Percentiles rank a stretch among this genome's conserved stretches.
These are phyloP conservation scores for Bipolaris sorokiniana DNA, from an alignment of 2,329 filamentous ascomycete genomes.

Conservation along the genomic window DNA sequence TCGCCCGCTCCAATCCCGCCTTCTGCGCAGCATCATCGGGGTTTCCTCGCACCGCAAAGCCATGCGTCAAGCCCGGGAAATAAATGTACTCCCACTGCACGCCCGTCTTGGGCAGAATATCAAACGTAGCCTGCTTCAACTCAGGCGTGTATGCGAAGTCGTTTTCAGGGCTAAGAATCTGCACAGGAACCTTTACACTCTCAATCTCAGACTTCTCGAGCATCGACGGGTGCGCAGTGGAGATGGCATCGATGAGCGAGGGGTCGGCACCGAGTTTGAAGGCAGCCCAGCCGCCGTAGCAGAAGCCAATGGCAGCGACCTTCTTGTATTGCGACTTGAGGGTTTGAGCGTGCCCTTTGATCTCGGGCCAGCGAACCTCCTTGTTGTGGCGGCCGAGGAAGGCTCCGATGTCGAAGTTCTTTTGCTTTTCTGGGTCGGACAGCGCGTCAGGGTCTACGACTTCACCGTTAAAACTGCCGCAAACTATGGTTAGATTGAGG, in stretches of 20 bases:
- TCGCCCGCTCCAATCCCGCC: conserved; percentile 44
- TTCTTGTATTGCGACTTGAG: conserved; percentile 49
- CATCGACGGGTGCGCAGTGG: conserved; percentile 39
- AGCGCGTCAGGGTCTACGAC: conserved; percentile 36
- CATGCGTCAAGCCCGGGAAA: conserved; percentile 42
- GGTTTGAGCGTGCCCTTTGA: conserved; percentile 44
- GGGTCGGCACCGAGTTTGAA: conserved; percentile 43
- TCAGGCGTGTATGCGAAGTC: conserved; percentile 38
- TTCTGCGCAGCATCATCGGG: conserved; percentile 34
- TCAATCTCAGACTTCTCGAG: conserved; percentile 41
- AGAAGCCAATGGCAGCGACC: conserved; percentile 57
- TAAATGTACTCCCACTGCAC: conserved; percentile 45
- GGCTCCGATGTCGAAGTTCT: conserved; percentile 49
- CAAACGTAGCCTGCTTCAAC: conserved; percentile 37
- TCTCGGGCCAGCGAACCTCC: conserved; percentile 48
- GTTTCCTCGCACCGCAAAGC: conserved; percentile 42
- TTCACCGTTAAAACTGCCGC: conserved; percentile 41
- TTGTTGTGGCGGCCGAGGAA: conserved; percentile 51
- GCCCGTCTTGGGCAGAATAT: conserved; percentile 36
- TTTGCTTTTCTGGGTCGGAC: conserved; percentile 35
- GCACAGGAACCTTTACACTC: conserved; percentile 39
- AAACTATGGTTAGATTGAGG: neutral
- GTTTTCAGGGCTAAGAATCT: conserved; percentile 39
- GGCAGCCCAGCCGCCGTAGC: conserved; percentile 53
- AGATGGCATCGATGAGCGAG: conserved; percentile 40